Conservation (phyloP, 208 protist genomes). For the Leishmania martiniquensis region DNA sequence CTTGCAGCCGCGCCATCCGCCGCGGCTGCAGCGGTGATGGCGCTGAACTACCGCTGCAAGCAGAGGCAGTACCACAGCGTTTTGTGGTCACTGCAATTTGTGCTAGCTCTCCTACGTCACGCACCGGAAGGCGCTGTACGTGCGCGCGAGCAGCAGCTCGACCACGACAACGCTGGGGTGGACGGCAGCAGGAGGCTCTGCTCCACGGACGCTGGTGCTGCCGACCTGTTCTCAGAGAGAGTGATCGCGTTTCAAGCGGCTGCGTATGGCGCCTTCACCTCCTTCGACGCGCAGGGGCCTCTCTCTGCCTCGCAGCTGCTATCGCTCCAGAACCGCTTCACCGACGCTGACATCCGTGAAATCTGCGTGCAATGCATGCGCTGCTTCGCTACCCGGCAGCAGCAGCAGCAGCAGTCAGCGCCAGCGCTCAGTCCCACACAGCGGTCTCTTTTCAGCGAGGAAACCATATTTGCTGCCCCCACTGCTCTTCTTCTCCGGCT, state of each 20-base stretch:
- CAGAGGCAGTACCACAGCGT: constrained; percentile 34
- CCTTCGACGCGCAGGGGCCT: constrained; percentile 14
- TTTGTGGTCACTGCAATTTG: constrained; percentile 27
- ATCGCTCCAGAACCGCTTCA: constrained; percentile 20
- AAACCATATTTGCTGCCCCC: constrained; percentile 12
- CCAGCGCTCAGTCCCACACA: not conserved
- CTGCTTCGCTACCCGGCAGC: not conserved
- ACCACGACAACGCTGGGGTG: not conserved
- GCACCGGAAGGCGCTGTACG: too few species aligned
- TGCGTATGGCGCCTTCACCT: constrained; percentile 1
- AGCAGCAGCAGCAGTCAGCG: not conserved
- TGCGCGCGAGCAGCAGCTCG: not conserved
- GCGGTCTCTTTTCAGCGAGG: not conserved
- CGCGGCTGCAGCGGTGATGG: not conserved
- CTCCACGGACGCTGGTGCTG: not conserved
- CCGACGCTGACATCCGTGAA: constrained; percentile 10
- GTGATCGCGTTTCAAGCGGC: not conserved
- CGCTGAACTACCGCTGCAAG: constrained; percentile 24
- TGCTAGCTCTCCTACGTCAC: constrained; percentile 12
- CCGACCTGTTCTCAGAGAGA: not conserved
- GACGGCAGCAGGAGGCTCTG: not conserved
- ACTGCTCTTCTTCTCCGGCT: not conserved
- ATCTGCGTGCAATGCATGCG: constrained; percentile 10
- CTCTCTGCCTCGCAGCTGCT: constrained; percentile 20
- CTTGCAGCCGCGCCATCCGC: not conserved